Evolutionary conservation across 495 filamentous ascomycete genomes (phyloP).

Genomic region (Hapsidospora chrysogenum): DNA sequence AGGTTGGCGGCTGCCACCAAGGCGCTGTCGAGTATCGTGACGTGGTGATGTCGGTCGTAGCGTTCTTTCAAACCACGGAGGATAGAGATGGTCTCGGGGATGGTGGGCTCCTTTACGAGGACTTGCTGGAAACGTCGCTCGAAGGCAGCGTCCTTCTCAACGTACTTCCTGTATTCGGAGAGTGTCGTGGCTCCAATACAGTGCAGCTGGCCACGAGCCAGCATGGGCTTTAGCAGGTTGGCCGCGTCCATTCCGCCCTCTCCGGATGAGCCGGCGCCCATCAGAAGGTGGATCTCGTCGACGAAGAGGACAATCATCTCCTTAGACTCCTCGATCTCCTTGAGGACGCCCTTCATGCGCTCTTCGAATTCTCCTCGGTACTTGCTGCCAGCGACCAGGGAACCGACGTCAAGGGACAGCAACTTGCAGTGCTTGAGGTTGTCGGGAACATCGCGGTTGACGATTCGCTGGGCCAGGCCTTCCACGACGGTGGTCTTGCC

Average conservation of each 20-base stretch:
- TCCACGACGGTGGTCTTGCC: slow-evolving; percentile 98
- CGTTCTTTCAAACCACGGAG: slow-evolving; percentile 92
- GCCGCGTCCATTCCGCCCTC: slow-evolving; percentile 98
- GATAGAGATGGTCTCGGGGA: slow-evolving; percentile 88
- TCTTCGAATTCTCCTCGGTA: slow-evolving; percentile 98
- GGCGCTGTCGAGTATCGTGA: slow-evolving; percentile 83
- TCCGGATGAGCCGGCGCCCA: slow-evolving; percentile 85
- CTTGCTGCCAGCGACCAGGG: slow-evolving; percentile 91
- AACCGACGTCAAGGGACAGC: slow-evolving; percentile 85
- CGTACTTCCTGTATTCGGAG: slow-evolving; percentile 93
- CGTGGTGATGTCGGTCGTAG: slow-evolving; percentile 96
- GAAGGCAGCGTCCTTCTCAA: slow-evolving; percentile 95
- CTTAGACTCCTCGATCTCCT: slow-evolving; percentile 91
- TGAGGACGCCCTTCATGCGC: slow-evolving; percentile 95
- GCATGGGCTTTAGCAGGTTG: slow-evolving; percentile 93
- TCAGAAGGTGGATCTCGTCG: slow-evolving; percentile 94
- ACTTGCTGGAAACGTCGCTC: slow-evolving; percentile 98
- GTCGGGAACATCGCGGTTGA: slow-evolving; percentile 89
- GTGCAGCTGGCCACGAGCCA: slow-evolving; percentile 88
- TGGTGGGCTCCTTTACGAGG: slow-evolving; percentile 77
- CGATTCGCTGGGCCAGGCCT: slow-evolving; percentile 86
- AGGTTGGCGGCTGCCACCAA: slow-evolving; percentile 82
- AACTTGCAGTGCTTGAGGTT: slow-evolving; percentile 89
- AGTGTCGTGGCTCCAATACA: slow-evolving; percentile 95
- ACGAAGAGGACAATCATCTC: slow-evolving; percentile 96